Percentiles rank a stretch among this genome's conserved stretches.
These are phyloP conservation scores for Phytophthora pseudosyringae DNA, from an alignment of 352 stramenopile genomes.

Conservation along the genomic window DNA sequence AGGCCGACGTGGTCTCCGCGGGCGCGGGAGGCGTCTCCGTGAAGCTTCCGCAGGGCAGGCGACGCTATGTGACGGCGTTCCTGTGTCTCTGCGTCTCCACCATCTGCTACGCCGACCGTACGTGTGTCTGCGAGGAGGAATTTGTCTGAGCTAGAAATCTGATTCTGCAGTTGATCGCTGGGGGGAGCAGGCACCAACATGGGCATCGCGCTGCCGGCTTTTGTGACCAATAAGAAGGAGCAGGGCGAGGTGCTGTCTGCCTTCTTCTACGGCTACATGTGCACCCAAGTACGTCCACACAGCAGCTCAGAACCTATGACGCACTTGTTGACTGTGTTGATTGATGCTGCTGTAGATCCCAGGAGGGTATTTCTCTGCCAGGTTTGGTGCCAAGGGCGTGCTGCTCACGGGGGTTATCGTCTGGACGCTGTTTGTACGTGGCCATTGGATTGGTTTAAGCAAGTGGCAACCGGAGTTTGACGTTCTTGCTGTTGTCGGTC, in stretches of 20 bases:
- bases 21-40: constrained; percentile 7
- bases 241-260: constrained; percentile 84
- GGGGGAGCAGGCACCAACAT: constrained; percentile 79
- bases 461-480: neutral
- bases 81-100: constrained; percentile 80
- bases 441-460: neutral
- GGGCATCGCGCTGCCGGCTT: constrained; percentile 80
- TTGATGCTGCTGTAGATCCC: constrained; percentile 54
- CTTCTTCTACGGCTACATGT: constrained; percentile 91
- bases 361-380: constrained; percentile 76
- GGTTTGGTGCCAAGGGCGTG: constrained; percentile 76
- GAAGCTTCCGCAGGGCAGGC: constrained; percentile 38
- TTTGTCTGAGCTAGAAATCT: constrained; percentile 11
- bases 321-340: neutral
- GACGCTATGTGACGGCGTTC: constrained; percentile 76
- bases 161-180: constrained; percentile 14
- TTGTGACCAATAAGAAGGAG: constrained; percentile 75
- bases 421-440: constrained; percentile 82
- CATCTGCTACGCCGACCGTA: constrained; percentile 89
- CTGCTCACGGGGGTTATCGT: constrained; percentile 78
- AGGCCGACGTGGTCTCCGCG: constrained; percentile 16
- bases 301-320: neutral
- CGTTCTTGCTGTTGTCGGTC: constrained; percentile 3
- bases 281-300: constrained; percentile 65
- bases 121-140: neutral